These are phyloP conservation scores for Wallemia mellicola DNA, from an alignment of 1,284 basidiomycete genomes.

Conservation along the genomic window DNA sequence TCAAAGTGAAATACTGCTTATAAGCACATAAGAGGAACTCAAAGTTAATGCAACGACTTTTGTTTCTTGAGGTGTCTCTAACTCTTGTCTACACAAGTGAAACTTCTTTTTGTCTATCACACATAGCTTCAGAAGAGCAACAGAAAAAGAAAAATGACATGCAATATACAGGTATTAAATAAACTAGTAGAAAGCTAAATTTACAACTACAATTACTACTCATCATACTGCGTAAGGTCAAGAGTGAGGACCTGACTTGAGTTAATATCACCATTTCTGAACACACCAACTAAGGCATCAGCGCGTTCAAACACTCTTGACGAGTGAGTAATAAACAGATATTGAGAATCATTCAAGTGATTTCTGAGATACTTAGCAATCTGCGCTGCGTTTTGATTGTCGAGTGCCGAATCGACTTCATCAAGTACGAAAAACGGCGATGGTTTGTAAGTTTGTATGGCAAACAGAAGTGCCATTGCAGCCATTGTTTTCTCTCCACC, in stretches of 20 bases:
- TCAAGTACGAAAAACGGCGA: constrained; percentile 97
- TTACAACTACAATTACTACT: not conserved
- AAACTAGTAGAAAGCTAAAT: too few species aligned
- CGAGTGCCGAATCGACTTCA: constrained; percentile 88
- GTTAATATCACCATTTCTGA: constrained; percentile 73
- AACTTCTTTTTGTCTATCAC: too few species aligned
- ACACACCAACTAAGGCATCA: constrained; percentile 71
- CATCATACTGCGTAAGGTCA: constrained; percentile 27
- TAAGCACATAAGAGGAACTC: too few species aligned
- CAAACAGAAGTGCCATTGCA: constrained; percentile 75
- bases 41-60: too few species aligned
- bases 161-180: not conserved
- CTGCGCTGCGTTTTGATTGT: constrained; percentile 81
- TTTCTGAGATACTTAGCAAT: constrained; percentile 64
- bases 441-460: constrained; percentile 67
- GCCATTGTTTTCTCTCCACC: constrained; percentile 98
- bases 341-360: constrained; percentile 31
- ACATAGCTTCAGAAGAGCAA: too few species aligned
- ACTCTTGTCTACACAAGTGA: too few species aligned
- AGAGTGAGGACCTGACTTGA: constrained; percentile 64
- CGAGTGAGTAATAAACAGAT: constrained; percentile 15
- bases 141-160: too few species aligned
- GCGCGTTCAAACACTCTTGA: constrained; percentile 48
- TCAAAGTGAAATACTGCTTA: too few species aligned
- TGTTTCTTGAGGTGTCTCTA: too few species aligned